Base-by-base conservation (phyloP, 1,284 basidiomycete species). In the Golubevia sp. region DNA sequence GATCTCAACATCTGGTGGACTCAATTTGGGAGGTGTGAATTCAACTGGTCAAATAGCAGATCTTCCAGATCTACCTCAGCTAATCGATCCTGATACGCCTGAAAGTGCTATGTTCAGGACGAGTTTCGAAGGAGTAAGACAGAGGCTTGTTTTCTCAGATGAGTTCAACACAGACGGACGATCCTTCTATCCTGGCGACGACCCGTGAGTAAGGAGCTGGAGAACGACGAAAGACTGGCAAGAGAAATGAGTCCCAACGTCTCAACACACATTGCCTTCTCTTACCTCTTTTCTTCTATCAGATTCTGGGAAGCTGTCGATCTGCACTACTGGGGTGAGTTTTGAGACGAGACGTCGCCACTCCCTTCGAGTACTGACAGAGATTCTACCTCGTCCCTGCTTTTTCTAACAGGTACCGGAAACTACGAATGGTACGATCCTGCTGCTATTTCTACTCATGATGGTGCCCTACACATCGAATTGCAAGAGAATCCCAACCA, bases 81-180 rank as follows among this genome's bases (percentile, higher is more conserved):
- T 85, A 15, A 76, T 86, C 61, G 85, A 86, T 59, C 70, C 66
- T 1, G 84, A 84, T 34, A 86, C 85, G 0, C 85, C 85, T 0
- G 56, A 70, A 2, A 61, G 67, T 0, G 66, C 66, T 3, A 58
- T 57, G 48, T 67, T 60, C 3, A 57, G 61, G 26, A 53, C 26
- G 21, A 63, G 70, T 11, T 59, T 70, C 20, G 79, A 73, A 24
- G 75, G 76, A 30, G 58, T 52, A n/a, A 64, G 68, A 13, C 49
- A 69, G 51, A 67, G 77, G 56, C 69, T 83, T 21, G 80, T 83
- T 15, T 83, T 83, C 53, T 73, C 69, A 27, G 80, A 83, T 61
- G 80, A 83, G 63, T 83, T 83, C 61, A 80, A 83, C 56, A 60
- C 58, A 11, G 72, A 79, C 48, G 77, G 77, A 7, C 63, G 80